Base-by-base conservation (phyloP, 1,284 basidiomycete genomes). In the Pyrrhoderma noxium region DNA sequence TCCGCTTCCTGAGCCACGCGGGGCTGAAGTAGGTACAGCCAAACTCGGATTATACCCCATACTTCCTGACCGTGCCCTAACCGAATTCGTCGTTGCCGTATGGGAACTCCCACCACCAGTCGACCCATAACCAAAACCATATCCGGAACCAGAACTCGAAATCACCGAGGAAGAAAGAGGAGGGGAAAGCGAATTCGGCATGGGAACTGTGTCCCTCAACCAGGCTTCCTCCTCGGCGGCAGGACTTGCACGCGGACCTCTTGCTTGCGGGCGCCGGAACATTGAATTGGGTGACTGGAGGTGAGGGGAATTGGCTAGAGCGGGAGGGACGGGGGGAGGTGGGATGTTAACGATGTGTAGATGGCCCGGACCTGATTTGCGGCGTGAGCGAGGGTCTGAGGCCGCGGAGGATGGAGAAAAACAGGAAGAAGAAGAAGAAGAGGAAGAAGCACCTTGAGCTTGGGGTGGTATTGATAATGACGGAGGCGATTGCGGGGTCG, bases 181-280 rank as follows among this genome's bases (percentile, higher is more conserved):
- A 37, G 35, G 9, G 35, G 35, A 41, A 16, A 31, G 36, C 11
- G 25, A n/a, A 23, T n/a, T 8, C 14, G n/a, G 11, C 23, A 13
- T 31, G 2, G 48, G 21, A 0, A 82, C 67, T 53, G 77, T 80
- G 65, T 82, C 80, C 60, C 74, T 69, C 47, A 82, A 67, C 80
- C 80, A 82, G 52, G 69, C 66, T 56, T 82, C 74, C 56, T 80
- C 75, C 54, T 68, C 69, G 43, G 72, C 66, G 47, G 67, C 73
- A 13, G 77, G 77, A 11, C 61, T 25, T 11, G 50, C 44, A 56
- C 67, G 25, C 1, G 64, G 65, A 14, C 63, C 38, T 11, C 27
- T 31, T 1, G 63, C 53, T 2, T 64, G 50, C 22, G 67, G 62
- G 53, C 67, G 65, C 45, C 66, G 67, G 56, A 81, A 80, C 22